These are phyloP conservation scores for Phytophthora vignae DNA, from an alignment of 352 stramenopile genomes.

Conservation along the genomic window DNA sequence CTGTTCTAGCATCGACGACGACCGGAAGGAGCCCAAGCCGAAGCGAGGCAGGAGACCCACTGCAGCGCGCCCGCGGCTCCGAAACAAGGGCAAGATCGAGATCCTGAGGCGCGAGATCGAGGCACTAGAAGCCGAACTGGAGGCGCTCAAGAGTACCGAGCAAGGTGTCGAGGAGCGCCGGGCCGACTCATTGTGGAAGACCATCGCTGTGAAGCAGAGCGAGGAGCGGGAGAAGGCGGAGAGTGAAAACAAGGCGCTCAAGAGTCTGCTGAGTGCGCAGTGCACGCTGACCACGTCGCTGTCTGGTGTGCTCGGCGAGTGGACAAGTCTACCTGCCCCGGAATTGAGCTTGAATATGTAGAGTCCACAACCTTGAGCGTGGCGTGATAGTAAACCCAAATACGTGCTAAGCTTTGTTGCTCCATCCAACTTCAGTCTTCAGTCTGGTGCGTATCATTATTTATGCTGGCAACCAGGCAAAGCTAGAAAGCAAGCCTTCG, in stretches of 20 bases:
- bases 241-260: conserved; percentile 30
- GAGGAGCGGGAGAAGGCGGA: conserved; percentile 29
- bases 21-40: not conserved
- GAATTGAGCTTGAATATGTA: conserved; percentile 13
- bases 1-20: not conserved
- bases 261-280: conserved; percentile 25
- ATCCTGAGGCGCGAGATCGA: conserved; percentile 23
- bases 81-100: conserved; percentile 40
- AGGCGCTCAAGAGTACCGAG: conserved; percentile 4
- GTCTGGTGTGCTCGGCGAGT: conserved; percentile 22
- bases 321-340: conserved; percentile 13
- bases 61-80: conserved; percentile 18
- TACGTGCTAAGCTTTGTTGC: not conserved
- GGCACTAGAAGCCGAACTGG: conserved; percentile 17
- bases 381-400: not conserved
- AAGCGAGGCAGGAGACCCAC: conserved; percentile 12
- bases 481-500: no score
- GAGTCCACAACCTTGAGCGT: no score
- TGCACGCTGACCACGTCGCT: conserved; percentile 22
- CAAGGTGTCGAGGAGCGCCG: not conserved
- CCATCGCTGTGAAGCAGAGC: conserved; percentile 29
- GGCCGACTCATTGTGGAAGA: conserved; percentile 17
- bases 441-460: no score
- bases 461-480: no score
- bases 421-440: no score